Conservation (phyloP, 441 rosid genomes). For the Corymbia citriodora region DNA sequence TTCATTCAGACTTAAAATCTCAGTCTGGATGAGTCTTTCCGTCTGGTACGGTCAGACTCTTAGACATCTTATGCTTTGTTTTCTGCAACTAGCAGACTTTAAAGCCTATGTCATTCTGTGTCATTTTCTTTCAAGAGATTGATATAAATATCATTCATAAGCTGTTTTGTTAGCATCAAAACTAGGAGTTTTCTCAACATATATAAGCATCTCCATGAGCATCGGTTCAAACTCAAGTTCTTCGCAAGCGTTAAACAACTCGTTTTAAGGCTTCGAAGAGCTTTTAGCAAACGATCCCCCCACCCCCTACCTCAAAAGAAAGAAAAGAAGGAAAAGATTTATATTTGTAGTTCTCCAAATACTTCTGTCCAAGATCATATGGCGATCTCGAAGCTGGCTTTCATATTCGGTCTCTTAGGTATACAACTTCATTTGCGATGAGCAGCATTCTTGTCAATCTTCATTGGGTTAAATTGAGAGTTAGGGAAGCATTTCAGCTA, state of each 20-base stretch:
- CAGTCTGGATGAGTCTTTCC: no score
- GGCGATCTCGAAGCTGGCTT: slow-evolving; percentile 38
- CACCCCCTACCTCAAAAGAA: not conserved
- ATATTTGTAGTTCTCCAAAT: not conserved
- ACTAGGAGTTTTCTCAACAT: no score
- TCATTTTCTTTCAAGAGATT: no score
- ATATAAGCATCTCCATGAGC: not conserved
- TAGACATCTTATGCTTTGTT: no score
- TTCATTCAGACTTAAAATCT: no score
- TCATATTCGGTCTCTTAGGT: slow-evolving; percentile 62
- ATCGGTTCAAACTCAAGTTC: not conserved
- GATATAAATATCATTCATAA: no score
- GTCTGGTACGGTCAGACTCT: no score
- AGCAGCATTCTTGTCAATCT: not conserved
- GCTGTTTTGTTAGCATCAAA: no score
- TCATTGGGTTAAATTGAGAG: not conserved
- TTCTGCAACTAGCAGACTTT: no score
- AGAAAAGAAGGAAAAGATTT: not conserved
- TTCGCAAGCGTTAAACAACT: not conserved
- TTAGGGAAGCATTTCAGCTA: not conserved
- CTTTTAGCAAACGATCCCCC: not conserved
- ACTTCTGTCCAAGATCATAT: slow-evolving; percentile 9
- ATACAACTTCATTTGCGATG: not conserved
- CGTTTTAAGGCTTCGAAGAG: not conserved
- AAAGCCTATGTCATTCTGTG: no score